These are phyloP conservation scores for Oryza punctata DNA, from an alignment of 176 grass and related monocot species.

Conservation along the genomic window DNA sequence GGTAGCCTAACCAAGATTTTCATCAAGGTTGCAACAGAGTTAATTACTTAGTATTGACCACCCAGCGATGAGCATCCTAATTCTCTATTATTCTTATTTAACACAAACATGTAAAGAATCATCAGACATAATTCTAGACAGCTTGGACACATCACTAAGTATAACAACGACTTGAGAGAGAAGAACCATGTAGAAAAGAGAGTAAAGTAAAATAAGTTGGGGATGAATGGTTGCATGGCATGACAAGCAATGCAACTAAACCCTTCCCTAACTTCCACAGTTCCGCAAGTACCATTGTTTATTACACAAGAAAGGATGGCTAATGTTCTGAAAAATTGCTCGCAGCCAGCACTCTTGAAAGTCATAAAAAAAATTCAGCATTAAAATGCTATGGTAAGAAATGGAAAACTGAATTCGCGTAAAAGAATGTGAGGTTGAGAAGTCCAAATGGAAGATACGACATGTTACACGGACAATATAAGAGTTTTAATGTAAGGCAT, in stretches of 20 bases:
- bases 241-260: constrained; percentile 10
- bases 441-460: neutral
- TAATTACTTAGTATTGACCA: neutral
- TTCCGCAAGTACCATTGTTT: neutral
- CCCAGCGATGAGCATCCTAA: neutral
- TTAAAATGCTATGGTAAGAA: constrained; percentile 4
- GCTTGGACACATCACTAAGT: neutral
- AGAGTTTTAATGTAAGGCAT: constrained; percentile 11
- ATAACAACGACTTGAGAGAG: constrained; percentile 19
- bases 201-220: neutral
- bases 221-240: neutral
- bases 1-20: constrained; percentile 18
- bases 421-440: constrained; percentile 2
- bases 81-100: neutral
- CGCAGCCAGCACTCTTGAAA: neutral
- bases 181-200: neutral
- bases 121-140: neutral
- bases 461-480: neutral
- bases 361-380: neutral
- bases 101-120: neutral
- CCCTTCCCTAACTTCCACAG: neutral
- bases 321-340: constrained; percentile 9
- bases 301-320: neutral
- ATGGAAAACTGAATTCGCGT: neutral
- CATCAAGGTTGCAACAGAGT: constrained; percentile 13